phyloP scores from a whole-genome alignment of 2,329 filamentous ascomycete species.

The Xylaria multiplex region DNA sequence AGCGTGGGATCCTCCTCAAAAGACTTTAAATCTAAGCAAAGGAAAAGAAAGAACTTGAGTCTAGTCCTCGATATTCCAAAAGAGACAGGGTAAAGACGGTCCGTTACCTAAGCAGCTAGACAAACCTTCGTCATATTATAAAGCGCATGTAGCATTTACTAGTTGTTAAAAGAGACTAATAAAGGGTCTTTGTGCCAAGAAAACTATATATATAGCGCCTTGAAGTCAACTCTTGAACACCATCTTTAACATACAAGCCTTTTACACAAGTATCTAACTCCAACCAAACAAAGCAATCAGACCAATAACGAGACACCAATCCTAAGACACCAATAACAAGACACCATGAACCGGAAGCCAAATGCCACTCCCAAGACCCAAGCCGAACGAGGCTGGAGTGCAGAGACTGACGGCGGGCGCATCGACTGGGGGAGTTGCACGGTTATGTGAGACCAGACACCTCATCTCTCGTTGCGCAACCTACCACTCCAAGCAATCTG shows the following conservation, averaged over 20 bases:
- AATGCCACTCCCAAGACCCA: not conserved
- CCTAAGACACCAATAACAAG: not conserved
- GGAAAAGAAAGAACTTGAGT: not conserved
- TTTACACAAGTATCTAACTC: not conserved
- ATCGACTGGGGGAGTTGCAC: too few species aligned
- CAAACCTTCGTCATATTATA: not conserved
- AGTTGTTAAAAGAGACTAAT: not conserved
- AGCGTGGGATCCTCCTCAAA: not conserved
- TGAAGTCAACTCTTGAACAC: not conserved
- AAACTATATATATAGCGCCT: not conserved
- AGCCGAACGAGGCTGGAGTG: not conserved
- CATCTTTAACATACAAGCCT: not conserved
- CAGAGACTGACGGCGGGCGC: too few species aligned
- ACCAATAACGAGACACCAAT: not conserved
- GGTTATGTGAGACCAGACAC: too few species aligned
- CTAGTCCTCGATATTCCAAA: not conserved
- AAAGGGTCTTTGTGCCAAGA: not conserved
- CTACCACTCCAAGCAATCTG: too few species aligned
- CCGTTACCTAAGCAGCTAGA: not conserved
- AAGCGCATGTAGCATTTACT: not conserved
- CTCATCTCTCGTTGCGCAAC: too few species aligned
- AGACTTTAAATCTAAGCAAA: not conserved
- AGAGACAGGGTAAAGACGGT: not conserved
- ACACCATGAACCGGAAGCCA: slow-evolving; percentile 3
- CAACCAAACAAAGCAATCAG: not conserved